Evolutionary conservation across 208 protist genomes (phyloP).

Genomic region (Sergeia podlipaevii): DNA sequence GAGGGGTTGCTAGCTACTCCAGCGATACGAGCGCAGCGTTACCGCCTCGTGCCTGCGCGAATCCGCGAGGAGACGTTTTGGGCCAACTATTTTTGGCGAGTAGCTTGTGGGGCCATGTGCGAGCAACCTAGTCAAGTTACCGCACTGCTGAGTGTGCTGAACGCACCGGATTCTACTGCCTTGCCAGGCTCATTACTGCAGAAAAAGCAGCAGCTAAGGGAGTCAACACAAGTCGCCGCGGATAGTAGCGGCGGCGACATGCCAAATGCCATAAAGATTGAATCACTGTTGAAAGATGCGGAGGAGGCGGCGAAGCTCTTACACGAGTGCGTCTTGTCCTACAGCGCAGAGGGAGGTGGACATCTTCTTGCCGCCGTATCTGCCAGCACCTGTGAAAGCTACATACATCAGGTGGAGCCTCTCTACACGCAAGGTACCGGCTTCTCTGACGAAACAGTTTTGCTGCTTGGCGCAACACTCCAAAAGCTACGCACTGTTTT

Average conservation of each 20-base stretch:
- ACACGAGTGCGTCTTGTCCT: conserved; percentile 44
- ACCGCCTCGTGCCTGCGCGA: conserved; percentile 56
- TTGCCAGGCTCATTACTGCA: neutral
- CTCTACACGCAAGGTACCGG: conserved; percentile 35
- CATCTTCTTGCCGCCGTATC: conserved; percentile 30
- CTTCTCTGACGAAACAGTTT: conserved; percentile 24
- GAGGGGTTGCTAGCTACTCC: conserved; percentile 40
- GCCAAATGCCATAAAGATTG: no score
- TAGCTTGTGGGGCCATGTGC: conserved; percentile 56
- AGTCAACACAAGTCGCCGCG: conserved; percentile 10
- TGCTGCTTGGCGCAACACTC: conserved; percentile 24
- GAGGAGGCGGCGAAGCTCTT: conserved; percentile 50
- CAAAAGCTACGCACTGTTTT: conserved; percentile 25
- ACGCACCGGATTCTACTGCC: conserved; percentile 33
- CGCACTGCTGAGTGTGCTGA: conserved; percentile 54
- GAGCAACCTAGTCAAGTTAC: conserved; percentile 53
- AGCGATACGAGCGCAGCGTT: conserved; percentile 50
- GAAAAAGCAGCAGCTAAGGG: no score
- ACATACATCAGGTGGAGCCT: conserved; percentile 31
- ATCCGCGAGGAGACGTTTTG: conserved; percentile 79
- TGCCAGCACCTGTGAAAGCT: conserved; percentile 32
- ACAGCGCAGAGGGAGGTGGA: conserved; percentile 20
- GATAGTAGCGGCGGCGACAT: conserved; percentile 12
- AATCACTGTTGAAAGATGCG: conserved; percentile 24
- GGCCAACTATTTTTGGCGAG: conserved; percentile 85